These are phyloP conservation scores for Trametes coccinea DNA, from an alignment of 768 basidiomycete genomes.

Conservation along the genomic window DNA sequence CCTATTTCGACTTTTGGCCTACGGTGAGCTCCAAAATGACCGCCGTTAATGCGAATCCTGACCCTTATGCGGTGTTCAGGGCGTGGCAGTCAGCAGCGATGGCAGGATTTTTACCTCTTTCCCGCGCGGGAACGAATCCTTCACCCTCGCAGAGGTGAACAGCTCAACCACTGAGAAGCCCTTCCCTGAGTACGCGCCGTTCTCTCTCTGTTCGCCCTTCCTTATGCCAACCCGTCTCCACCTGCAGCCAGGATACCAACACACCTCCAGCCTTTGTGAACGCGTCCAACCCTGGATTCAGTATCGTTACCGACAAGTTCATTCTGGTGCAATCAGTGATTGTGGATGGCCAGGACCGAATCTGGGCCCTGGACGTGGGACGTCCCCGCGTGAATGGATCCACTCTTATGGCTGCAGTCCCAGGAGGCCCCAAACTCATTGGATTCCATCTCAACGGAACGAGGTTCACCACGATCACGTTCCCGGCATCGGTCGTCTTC, in stretches of 20 bases:
- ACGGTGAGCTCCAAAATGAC: constrained; percentile 10
- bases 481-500: constrained; percentile 22
- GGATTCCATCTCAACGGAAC: constrained; percentile 22
- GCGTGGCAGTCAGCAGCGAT: constrained; percentile 22
- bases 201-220: not conserved
- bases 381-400: constrained; percentile 26
- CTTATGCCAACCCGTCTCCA: not conserved
- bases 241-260: constrained; percentile 21
- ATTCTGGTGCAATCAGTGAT: constrained; percentile 28
- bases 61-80: not conserved
- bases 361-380: constrained; percentile 29
- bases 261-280: constrained; percentile 25
- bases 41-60: too few species aligned
- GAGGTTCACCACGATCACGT: constrained; percentile 19
- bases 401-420: constrained; percentile 12
- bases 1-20: constrained; percentile 24
- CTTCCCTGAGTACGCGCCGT: constrained; percentile 17
- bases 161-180: constrained; percentile 20
- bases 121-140: constrained; percentile 24
- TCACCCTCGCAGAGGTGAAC: constrained; percentile 17
- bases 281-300: constrained; percentile 20
- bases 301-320: constrained; percentile 23
- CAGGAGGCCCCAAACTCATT: constrained; percentile 27
- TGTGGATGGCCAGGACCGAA: constrained; percentile 26
- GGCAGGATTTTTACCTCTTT: constrained; percentile 23